These are phyloP conservation scores for Aureobasidium musti DNA, from an alignment of 2,329 filamentous ascomycete species.

Conservation along the genomic window DNA sequence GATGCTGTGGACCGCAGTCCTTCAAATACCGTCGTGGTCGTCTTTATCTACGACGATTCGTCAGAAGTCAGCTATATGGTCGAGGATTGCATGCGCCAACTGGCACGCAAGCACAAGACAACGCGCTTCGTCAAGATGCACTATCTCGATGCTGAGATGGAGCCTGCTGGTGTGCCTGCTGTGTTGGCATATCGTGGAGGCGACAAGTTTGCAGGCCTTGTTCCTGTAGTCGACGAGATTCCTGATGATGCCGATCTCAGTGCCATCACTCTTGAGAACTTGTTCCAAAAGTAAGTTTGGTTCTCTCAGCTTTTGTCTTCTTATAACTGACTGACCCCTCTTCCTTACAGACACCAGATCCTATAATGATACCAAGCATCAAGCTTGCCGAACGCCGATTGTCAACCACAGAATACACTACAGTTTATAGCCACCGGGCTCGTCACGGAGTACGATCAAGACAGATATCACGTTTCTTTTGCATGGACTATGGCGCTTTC, in stretches of 20 bases:
- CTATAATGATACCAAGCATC: constrained; percentile 14
- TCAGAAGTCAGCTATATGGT: constrained; percentile 77
- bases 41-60: constrained; percentile 91
- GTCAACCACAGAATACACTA: neutral
- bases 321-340: neutral
- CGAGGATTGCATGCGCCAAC: constrained; percentile 72
- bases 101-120: constrained; percentile 70
- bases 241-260: constrained; percentile 60
- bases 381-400: neutral
- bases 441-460: neutral
- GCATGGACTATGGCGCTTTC: constrained; percentile 2
- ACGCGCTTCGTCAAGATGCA: constrained; percentile 89
- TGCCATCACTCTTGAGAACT: constrained; percentile 58
- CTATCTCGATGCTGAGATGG: constrained; percentile 91
- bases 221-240: constrained; percentile 83
- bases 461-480: neutral
- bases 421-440: neutral
- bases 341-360: constrained; percentile 29
- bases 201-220: constrained; percentile 86
- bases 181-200: constrained; percentile 86
- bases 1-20: constrained; percentile 92
- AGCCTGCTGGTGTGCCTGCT: constrained; percentile 82
- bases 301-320: neutral
- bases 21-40: constrained; percentile 79
- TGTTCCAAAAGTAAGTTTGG: constrained; percentile 56